A percentile compares a stretch with the other conserved stretches of the same genome.
Conservation (phyloP, 441 rosid genomes). For the Populus trichocarpa region DNA sequence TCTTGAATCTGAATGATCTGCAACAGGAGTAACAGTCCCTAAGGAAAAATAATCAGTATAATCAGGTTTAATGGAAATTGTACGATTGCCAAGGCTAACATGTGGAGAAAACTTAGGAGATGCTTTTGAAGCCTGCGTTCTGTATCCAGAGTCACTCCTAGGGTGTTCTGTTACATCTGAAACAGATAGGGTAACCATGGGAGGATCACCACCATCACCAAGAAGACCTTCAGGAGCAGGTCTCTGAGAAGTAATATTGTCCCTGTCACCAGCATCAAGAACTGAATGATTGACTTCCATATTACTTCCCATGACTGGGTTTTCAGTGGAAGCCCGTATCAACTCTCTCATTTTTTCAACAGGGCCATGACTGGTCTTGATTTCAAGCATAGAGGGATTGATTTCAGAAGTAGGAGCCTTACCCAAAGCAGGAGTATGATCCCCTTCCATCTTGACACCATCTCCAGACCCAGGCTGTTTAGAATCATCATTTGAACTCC, state of each 20-base stretch:
- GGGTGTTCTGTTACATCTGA: conserved; percentile 12
- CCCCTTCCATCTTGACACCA: conserved; percentile 15
- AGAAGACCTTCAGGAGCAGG: conserved; percentile 10
- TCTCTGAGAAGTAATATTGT: conserved; percentile 15
- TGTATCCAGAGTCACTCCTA: conserved; percentile 12
- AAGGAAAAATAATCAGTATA: conserved; percentile 12
- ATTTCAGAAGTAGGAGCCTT: conserved; percentile 9
- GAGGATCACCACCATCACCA: conserved; percentile 4
- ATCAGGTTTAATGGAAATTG: neutral
- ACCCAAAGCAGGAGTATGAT: conserved; percentile 1
- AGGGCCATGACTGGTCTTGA: conserved; percentile 15
- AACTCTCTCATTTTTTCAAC: conserved; percentile 17
- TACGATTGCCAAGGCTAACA: conserved; percentile 14
- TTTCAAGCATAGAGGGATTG: conserved; percentile 21
- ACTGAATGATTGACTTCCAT: conserved; percentile 28
- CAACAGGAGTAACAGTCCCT: neutral
- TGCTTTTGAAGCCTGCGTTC: conserved; percentile 14
- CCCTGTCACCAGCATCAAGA: conserved; percentile 19
- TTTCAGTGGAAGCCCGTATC: conserved; percentile 11
- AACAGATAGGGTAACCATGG: conserved; percentile 2
- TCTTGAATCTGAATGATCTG: conserved; percentile 17
- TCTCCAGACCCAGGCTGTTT: conserved; percentile 18
- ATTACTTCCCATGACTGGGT: conserved; percentile 8
- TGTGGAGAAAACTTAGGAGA: conserved; percentile 5
- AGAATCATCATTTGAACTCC: conserved; percentile 19